A percentile compares a stretch with the other conserved stretches of the same genome.
Evolutionary conservation across 192 early-diverging fungal species (phyloP).

Genomic region (Lunasporangiospora selenospora): DNA sequence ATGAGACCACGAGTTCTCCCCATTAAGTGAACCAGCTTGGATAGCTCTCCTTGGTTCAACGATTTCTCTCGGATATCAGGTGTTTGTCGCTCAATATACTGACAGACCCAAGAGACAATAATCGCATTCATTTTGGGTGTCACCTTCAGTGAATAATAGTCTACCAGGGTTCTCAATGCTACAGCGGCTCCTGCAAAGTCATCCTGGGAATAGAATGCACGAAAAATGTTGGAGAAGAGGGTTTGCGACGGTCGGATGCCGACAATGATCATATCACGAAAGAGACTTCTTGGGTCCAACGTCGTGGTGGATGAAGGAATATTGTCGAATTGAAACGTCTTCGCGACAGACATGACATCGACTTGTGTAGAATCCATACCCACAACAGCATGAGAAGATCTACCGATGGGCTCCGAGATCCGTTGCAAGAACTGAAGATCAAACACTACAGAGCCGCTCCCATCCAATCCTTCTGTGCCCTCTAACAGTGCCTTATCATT

Average conservation of each 20-base stretch:
- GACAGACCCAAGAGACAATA: constrained; percentile 20
- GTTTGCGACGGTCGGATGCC: constrained; percentile 24
- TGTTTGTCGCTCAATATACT: constrained; percentile 17
- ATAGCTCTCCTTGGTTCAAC: constrained; percentile 1
- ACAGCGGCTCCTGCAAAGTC: constrained; percentile 31
- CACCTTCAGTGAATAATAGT: constrained; percentile 19
- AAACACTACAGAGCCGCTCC: constrained; percentile 3
- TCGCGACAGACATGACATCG: no score
- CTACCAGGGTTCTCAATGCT: constrained; percentile 17
- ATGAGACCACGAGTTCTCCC: constrained; percentile 22
- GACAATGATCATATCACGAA: constrained; percentile 43
- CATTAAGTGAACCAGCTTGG: constrained; percentile 22
- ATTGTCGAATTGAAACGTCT: constrained; percentile 23
- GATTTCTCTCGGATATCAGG: constrained; percentile 1
- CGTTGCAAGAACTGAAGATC: constrained; percentile 5
- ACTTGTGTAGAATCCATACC: no score
- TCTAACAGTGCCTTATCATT: constrained; percentile 31
- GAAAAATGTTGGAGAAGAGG: constrained; percentile 32
- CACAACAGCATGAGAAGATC: no score
- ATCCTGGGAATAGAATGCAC: constrained; percentile 23
- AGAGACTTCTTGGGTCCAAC: constrained; percentile 17
- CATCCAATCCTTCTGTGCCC: constrained; percentile 18
- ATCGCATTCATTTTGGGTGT: constrained; percentile 43
- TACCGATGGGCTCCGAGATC: constrained; percentile 16
- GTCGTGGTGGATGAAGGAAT: constrained; percentile 3